phyloP scores from a whole-genome alignment of 495 filamentous ascomycete genomes.

The Aspergillus panamensis region DNA sequence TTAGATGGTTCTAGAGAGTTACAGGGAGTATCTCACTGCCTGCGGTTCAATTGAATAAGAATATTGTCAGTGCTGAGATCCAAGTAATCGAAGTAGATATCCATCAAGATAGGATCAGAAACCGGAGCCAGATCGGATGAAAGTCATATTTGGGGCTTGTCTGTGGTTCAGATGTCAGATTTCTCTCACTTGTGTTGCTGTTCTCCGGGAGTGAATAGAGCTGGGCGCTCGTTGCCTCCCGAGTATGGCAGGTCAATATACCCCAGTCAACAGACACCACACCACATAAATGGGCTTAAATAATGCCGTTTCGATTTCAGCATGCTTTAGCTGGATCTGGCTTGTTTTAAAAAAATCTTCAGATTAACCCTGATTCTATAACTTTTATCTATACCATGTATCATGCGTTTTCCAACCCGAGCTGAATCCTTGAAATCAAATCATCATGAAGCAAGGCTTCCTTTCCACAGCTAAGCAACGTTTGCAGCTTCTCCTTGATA shows the following conservation, averaged over 20 bases:
- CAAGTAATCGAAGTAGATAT: no score
- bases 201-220: not conserved
- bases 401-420: constrained; percentile 22
- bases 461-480: constrained; percentile 24
- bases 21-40: no score
- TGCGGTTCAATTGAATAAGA: no score
- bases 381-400: constrained; percentile 15
- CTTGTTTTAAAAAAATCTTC: not conserved
- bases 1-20: no score
- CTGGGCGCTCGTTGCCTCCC: not conserved
- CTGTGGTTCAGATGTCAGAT: not conserved
- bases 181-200: not conserved
- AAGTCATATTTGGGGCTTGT: not conserved
- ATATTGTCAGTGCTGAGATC: no score
- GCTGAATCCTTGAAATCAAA: constrained; percentile 33
- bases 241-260: no score
- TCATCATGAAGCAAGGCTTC: constrained; percentile 32
- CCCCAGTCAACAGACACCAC: no score
- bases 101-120: no score
- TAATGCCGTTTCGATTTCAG: not conserved
- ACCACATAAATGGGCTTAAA: no score
- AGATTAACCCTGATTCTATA: constrained; percentile 8
- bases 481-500: constrained; percentile 23
- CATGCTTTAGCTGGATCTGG: not conserved
- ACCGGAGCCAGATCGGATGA: not conserved